Conservation (phyloP, 345 rosid species). For the Brassica juncea region DNA sequence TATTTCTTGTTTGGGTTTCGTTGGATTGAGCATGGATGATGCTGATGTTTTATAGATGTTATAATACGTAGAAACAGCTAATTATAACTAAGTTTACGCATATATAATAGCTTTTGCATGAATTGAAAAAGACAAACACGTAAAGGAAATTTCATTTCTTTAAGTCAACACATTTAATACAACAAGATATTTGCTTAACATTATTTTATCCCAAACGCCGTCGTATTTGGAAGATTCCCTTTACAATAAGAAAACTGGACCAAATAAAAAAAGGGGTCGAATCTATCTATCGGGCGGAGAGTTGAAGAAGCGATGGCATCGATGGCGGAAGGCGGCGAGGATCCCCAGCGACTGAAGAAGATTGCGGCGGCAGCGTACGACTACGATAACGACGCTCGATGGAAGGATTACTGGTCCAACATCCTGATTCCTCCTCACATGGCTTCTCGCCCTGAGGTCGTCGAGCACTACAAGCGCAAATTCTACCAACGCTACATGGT, state of each 20-base stretch:
- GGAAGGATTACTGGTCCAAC: constrained; percentile 95
- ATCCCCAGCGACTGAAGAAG: constrained; percentile 74
- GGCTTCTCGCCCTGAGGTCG: constrained; percentile 86
- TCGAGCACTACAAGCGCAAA: constrained; percentile 89
- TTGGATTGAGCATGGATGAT: constrained; percentile 1
- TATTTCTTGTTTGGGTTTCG: not conserved
- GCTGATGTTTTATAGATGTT: constrained; percentile 22
- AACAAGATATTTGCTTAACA: too few relatives aligned
- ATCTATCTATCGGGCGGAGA: constrained; percentile 21
- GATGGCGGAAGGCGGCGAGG: constrained; percentile 84
- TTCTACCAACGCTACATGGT: constrained; percentile 94
- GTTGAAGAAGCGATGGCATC: constrained; percentile 21
- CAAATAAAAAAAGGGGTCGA: not conserved
- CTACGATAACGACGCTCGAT: constrained; percentile 81
- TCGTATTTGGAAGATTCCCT: not conserved
- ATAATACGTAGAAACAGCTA: constrained; percentile 13
- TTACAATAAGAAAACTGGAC: not conserved
- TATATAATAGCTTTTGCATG: constrained; percentile 7
- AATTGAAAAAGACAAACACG: not conserved
- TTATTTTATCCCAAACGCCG: not conserved
- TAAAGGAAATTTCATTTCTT: not conserved
- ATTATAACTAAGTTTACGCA: constrained; percentile 20
- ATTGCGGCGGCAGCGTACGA: constrained; percentile 85
- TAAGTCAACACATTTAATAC: not conserved
- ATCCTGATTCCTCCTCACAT: constrained; percentile 87